phyloP scores from a whole-genome alignment of 352 stramenopile species.

The Aphanomyces invadans region DNA sequence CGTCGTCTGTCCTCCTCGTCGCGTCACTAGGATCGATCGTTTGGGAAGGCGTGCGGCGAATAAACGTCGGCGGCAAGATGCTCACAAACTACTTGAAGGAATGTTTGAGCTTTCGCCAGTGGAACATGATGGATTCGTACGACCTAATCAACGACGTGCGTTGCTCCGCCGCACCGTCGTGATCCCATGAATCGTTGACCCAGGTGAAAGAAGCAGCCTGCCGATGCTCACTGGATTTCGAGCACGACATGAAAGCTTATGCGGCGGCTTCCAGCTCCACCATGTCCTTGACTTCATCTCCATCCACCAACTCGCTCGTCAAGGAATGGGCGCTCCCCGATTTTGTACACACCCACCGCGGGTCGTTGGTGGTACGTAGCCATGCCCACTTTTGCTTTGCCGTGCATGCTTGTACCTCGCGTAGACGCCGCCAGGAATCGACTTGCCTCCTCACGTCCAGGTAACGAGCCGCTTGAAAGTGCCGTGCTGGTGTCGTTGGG shows the following conservation, averaged over 20 bases:
- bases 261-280: slow-evolving; percentile 26
- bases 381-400: background rate
- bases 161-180: slow-evolving; percentile 29
- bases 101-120: slow-evolving; percentile 92
- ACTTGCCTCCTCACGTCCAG: slow-evolving; percentile 9
- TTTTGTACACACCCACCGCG: slow-evolving; percentile 63
- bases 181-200: slow-evolving; percentile 41
- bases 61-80: slow-evolving; percentile 94
- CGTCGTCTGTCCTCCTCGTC: background rate
- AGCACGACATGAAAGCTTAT: slow-evolving; percentile 53
- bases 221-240: slow-evolving; percentile 85
- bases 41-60: slow-evolving; percentile 35
- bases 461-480: background rate
- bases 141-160: slow-evolving; percentile 47
- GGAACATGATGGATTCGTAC: slow-evolving; percentile 94
- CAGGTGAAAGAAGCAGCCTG: slow-evolving; percentile 85
- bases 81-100: slow-evolving; percentile 97
- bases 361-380: slow-evolving; percentile 27
- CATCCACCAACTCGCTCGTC: no score
- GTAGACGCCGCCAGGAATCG: background rate
- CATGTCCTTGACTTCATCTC: no score
- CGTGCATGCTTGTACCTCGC: background rate
- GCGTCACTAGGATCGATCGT: background rate
- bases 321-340: slow-evolving; percentile 73
- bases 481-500: slow-evolving; percentile 19